Evolutionary conservation across 805 yeast genomes (phyloP).

Genomic region (Ogataea nakhonphanomensis): DNA sequence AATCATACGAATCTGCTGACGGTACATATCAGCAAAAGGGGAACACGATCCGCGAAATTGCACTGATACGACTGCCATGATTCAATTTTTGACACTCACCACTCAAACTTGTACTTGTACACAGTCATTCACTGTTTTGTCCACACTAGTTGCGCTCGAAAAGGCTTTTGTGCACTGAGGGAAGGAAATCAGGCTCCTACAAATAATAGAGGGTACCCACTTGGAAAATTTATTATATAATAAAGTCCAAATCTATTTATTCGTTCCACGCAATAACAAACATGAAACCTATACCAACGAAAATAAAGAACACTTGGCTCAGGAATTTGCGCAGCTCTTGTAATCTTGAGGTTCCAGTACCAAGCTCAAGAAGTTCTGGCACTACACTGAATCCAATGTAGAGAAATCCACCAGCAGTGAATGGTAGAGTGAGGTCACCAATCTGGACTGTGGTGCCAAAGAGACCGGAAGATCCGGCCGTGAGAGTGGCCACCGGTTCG

Average conservation of each 20-base stretch:
- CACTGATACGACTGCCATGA: too few species aligned
- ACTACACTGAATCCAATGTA: constrained; percentile 76
- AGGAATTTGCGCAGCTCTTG: constrained; percentile 39
- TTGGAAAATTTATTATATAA: background rate
- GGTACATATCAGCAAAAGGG: background rate
- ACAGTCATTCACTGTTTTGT: constrained; percentile 11
- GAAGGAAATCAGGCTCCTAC: background rate
- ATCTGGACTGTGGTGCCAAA: constrained; percentile 50
- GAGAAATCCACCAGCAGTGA: constrained; percentile 74
- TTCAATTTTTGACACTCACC: constrained; percentile 16
- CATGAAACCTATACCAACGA: constrained; percentile 58
- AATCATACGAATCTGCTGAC: constrained; percentile 1
- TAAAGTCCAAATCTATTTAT: constrained; percentile 15
- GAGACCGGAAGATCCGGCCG: constrained; percentile 11
- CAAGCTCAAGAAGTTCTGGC: constrained; percentile 60
- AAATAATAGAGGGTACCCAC: constrained; percentile 5
- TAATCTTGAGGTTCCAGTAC: constrained; percentile 32
- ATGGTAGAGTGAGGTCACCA: constrained; percentile 57
- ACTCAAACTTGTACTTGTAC: constrained; percentile 24
- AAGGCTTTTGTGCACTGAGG: background rate
- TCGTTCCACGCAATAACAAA: constrained; percentile 47
- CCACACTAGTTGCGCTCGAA: background rate
- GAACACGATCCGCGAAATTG: background rate
- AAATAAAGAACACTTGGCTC: constrained; percentile 46
- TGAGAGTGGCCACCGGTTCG: constrained; percentile 1